Conservation (phyloP, 1,139 yeast genomes). For the Suhomyces ambrosiae region DNA sequence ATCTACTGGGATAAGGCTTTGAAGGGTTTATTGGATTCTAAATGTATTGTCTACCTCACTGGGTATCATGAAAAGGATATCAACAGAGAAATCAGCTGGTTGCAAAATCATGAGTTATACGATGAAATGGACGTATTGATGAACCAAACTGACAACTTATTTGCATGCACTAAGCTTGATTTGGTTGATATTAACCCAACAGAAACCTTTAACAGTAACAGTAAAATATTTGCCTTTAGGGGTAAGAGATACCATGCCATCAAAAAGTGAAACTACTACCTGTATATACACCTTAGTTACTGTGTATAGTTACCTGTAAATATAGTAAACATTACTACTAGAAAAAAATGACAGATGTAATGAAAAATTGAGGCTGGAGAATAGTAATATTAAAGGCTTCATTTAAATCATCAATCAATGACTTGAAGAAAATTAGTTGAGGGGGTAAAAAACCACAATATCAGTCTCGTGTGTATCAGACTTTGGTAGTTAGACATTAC, state of each 20-base stretch:
- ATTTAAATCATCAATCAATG: no score
- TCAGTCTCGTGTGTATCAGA: no score
- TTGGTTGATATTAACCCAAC: slow-evolving; percentile 88
- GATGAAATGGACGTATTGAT: slow-evolving; percentile 82
- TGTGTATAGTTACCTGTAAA: slow-evolving; percentile 10
- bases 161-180: slow-evolving; percentile 91
- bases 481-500: no score
- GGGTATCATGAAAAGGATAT: slow-evolving; percentile 83
- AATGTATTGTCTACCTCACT: slow-evolving; percentile 88
- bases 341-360: no score
- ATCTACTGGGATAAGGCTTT: slow-evolving; percentile 81
- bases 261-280: slow-evolving; percentile 23
- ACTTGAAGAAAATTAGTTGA: no score
- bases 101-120: slow-evolving; percentile 57
- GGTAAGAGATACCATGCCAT: slow-evolving; percentile 96
- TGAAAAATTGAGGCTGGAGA: no score
- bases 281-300: slow-evolving; percentile 6
- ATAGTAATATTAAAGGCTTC: no score
- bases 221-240: slow-evolving; percentile 84
- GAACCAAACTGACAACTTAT: slow-evolving; percentile 71
- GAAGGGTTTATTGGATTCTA: slow-evolving; percentile 85
- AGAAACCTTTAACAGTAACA: slow-evolving; percentile 89
- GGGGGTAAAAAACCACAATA: no score
- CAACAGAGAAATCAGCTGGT: slow-evolving; percentile 70
- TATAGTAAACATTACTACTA: slow-evolving; percentile 3